phyloP scores from a whole-genome alignment of 140 eudicot genomes.

The Stevia rebaudiana region DNA sequence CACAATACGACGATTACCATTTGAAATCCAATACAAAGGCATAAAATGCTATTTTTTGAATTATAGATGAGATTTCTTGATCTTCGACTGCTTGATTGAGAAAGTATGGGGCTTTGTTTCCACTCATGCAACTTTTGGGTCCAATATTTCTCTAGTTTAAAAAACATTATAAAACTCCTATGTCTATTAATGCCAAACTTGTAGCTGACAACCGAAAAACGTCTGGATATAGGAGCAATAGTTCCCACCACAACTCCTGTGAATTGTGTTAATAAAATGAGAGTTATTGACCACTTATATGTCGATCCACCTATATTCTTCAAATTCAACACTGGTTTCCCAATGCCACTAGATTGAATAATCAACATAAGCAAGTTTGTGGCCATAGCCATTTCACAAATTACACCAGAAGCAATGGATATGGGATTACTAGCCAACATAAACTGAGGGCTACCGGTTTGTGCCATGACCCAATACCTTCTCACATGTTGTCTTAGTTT shows the following conservation, averaged over 20 bases:
- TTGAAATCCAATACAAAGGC: neutral
- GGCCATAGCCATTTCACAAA: neutral
- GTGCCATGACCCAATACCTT: slow-evolving; percentile 6
- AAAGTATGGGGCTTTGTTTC: neutral
- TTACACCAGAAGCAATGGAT: neutral
- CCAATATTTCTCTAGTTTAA: neutral
- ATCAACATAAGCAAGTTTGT: too few relatives aligned
- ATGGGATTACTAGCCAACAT: neutral
- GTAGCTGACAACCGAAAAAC: neutral
- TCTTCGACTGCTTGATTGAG: neutral
- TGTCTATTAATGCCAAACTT: neutral
- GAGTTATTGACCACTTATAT: neutral
- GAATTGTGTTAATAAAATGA: neutral
- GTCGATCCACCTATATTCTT: neutral
- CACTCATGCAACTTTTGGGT: neutral
- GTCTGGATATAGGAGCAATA: neutral
- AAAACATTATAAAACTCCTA: neutral
- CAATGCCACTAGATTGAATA: too few relatives aligned
- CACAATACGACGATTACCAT: neutral
- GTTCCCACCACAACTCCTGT: neutral
- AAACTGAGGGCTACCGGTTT: neutral
- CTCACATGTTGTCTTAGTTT: neutral
- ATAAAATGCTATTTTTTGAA: neutral
- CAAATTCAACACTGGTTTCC: too few relatives aligned
- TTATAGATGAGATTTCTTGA: neutral